Evolutionary conservation across 306 rosid species (phyloP).

Genomic region (Fragaria nilgerrensis): DNA sequence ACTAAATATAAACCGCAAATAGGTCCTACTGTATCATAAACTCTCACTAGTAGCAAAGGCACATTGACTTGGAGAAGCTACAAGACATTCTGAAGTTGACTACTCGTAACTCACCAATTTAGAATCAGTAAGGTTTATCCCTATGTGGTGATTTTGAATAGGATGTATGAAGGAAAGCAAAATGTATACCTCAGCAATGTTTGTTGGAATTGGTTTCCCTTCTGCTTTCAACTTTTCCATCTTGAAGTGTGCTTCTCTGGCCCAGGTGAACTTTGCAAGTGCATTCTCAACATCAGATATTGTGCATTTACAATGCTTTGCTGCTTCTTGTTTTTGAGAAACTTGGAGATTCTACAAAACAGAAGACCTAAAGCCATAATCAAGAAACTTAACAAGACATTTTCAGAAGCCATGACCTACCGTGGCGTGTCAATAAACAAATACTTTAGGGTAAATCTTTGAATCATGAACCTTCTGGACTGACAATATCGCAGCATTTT

Average conservation of each 20-base stretch:
- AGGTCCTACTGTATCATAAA: background rate
- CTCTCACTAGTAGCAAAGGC: background rate
- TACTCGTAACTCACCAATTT: background rate
- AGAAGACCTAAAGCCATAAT: constrained; percentile 32
- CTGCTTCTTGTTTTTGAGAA: constrained; percentile 75
- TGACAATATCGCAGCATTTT: background rate
- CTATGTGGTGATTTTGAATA: background rate
- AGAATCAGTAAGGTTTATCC: background rate
- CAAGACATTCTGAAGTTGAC: background rate
- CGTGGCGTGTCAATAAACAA: background rate
- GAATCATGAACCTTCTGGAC: background rate
- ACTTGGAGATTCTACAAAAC: constrained; percentile 60
- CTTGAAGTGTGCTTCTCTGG: constrained; percentile 81
- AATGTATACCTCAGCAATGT: constrained; percentile 50
- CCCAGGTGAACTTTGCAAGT: constrained; percentile 87
- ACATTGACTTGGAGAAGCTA: background rate
- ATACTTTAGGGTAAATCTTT: background rate
- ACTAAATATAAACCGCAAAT: background rate
- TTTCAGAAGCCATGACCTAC: background rate
- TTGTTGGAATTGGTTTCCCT: constrained; percentile 87
- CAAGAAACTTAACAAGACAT: constrained; percentile 21
- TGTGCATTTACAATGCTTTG: constrained; percentile 70
- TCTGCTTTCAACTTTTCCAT: constrained; percentile 65
- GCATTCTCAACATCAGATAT: constrained; percentile 86
- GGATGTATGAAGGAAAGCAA: constrained; percentile 13